Conservation (phyloP, 2,329 filamentous ascomycete genomes). For the Hypomyces perniciosus region DNA sequence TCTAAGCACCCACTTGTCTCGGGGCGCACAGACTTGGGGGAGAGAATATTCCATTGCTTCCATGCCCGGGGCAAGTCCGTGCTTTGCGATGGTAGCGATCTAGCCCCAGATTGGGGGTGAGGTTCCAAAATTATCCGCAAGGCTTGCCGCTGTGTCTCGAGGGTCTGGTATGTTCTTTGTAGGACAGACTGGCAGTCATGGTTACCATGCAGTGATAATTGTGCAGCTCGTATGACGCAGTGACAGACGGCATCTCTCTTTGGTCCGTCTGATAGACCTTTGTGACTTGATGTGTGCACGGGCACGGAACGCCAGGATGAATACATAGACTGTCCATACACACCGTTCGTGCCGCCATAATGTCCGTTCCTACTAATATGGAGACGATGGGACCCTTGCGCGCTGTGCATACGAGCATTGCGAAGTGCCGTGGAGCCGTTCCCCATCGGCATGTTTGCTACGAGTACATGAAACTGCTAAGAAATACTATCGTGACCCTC, state of each 20-base stretch:
- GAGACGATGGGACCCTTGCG: no score
- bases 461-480: no score
- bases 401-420: no score
- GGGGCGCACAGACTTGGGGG: background rate
- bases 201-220: background rate
- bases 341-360: no score
- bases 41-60: constrained; percentile 13
- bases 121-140: constrained; percentile 15
- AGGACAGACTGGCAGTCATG: background rate
- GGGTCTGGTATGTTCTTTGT: background rate
- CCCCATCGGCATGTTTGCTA: no score
- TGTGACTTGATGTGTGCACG: background rate
- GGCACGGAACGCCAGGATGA: background rate
- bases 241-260: background rate
- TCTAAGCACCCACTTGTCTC: background rate
- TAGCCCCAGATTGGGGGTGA: constrained; percentile 13
- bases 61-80: constrained; percentile 7
- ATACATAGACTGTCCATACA: background rate
- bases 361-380: no score
- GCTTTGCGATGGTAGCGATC: constrained; percentile 12
- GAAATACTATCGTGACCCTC: background rate
- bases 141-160: constrained; percentile 8
- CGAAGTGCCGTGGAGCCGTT: no score
- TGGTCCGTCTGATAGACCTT: background rate
- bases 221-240: background rate